Percentiles rank a stretch among this genome's conserved stretches.
Conservation (phyloP, 2,329 filamentous ascomycete species). For the Colletotrichum sp. region DNA sequence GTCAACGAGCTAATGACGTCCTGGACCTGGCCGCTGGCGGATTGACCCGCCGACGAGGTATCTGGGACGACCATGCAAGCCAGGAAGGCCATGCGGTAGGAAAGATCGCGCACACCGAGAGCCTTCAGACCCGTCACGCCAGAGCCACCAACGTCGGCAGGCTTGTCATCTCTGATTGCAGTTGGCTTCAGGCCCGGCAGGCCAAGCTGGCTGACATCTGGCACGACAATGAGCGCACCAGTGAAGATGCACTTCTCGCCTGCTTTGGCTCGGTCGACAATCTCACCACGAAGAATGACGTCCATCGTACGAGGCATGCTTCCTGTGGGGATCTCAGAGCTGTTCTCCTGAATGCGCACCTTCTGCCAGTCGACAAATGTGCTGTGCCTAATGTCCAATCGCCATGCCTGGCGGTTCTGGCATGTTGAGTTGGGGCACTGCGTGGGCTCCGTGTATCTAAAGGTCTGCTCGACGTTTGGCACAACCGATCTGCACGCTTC, state of each 20-base stretch:
- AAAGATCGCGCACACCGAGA: conserved; percentile 92
- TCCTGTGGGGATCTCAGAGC: conserved; percentile 95
- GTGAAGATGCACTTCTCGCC: conserved; percentile 99
- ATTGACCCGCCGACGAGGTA: conserved; percentile 78
- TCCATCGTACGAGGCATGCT: conserved; percentile 99
- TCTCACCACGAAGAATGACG: conserved; percentile 93
- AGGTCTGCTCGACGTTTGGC: conserved; percentile 94
- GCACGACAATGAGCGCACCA: conserved; percentile 93
- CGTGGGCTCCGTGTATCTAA: conserved; percentile 95
- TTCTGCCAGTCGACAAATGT: conserved; percentile 99
- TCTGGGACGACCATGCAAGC: conserved; percentile 96
- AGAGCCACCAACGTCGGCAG: conserved; percentile 78
- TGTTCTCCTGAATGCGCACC: conserved; percentile 97
- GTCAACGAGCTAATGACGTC: conserved; percentile 89
- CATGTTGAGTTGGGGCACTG: conserved; percentile 91
- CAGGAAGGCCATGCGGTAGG: conserved; percentile 95
- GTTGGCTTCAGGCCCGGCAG: conserved; percentile 86
- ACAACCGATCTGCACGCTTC: conserved; percentile 85
- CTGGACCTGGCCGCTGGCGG: conserved; percentile 74
- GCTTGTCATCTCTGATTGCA: conserved; percentile 83
- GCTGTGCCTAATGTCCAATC: conserved; percentile 94
- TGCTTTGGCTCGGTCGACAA: conserved; percentile 96
- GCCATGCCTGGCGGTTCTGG: conserved; percentile 91
- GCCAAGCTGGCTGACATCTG: conserved; percentile 93
- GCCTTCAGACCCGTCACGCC: conserved; percentile 90